These are phyloP conservation scores for Botrytis squamosa DNA, from an alignment of 2,329 filamentous ascomycete genomes.

Conservation along the genomic window DNA sequence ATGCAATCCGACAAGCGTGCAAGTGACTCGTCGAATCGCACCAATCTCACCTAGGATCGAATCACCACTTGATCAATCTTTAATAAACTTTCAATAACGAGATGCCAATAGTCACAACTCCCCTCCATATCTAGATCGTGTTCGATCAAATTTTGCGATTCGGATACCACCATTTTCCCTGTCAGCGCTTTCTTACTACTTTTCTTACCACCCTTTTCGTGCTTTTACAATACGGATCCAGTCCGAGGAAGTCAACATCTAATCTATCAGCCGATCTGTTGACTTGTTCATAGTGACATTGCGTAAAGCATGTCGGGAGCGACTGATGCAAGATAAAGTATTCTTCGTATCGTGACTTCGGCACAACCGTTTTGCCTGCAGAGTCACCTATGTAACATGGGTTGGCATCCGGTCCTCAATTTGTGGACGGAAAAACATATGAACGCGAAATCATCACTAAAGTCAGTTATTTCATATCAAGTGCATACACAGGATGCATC, in stretches of 20 bases:
- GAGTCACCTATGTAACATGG: background rate
- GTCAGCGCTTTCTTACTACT: background rate
- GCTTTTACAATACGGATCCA: background rate
- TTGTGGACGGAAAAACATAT: conserved; percentile 15
- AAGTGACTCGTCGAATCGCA: background rate
- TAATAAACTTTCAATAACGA: background rate
- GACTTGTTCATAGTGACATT: conserved; percentile 10
- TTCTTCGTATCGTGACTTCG: conserved; percentile 11
- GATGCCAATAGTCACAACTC: background rate
- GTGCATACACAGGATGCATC: conserved; percentile 12
- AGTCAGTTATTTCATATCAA: conserved; percentile 1
- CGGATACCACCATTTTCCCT: background rate
- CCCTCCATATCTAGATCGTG: background rate
- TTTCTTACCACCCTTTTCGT: background rate
- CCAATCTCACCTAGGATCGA: conserved; percentile 1
- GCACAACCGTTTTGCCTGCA: background rate
- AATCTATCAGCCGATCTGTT: conserved; percentile 12
- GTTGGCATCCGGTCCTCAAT: background rate
- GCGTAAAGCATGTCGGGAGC: background rate
- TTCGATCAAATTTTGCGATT: background rate
- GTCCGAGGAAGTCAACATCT: background rate
- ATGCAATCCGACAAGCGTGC: background rate
- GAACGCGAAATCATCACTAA: background rate
- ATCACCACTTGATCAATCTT: conserved; percentile 1
- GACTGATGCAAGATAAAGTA: background rate